Evolutionary conservation across 768 basidiomycete species (phyloP), one percentile per base, ranked within the genome.

Genomic region (Lentinula raphanica): DNA sequence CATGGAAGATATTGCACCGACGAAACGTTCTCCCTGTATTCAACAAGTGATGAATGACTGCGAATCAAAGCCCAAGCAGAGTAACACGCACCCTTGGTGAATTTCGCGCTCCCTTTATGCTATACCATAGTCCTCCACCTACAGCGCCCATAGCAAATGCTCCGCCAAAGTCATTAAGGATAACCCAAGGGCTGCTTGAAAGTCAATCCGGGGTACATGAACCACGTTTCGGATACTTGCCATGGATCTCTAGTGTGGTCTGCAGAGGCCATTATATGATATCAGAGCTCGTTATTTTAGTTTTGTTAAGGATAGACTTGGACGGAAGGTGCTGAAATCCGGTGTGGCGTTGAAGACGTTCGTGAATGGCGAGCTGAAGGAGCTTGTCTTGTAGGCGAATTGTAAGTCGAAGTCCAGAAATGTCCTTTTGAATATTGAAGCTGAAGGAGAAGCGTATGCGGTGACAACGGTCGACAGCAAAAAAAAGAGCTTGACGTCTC

Each of bases 131-230:
- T 63, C 91, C 94, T 67, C 96, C 96, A 66, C 96, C 96, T 56
- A 98, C 87, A 35, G 94, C 93, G 71, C 95, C 95, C 95, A 98
- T 98, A 17, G 95, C 85, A 73, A 97, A 96, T 12, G 95, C 94
- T 61, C 94, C 95, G 60, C 96, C 95, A 73, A 95, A 96, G 78
- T 98, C 96, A 79, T 92, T 97, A 66, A 98, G 87, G 69, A 98
- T 90, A 54, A 98, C 95, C 93, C 94, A 98, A 66, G 96, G 96
- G 75, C 96, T 98, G 66, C 31, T 49, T 25, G 46, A 25, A 42
- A 39, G 49, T 49, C 21, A 54, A 13, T 42, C 12, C 8, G 1
- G 13, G 17, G 12, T 1, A 29, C 19, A 35, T 15, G 21, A 32
- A 39, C 19, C n/a, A 27, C 9, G 29, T n/a, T 25, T 23, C 12